These are phyloP conservation scores for Microcos paniculata DNA, from an alignment of 345 rosid species.

Conservation along the genomic window DNA sequence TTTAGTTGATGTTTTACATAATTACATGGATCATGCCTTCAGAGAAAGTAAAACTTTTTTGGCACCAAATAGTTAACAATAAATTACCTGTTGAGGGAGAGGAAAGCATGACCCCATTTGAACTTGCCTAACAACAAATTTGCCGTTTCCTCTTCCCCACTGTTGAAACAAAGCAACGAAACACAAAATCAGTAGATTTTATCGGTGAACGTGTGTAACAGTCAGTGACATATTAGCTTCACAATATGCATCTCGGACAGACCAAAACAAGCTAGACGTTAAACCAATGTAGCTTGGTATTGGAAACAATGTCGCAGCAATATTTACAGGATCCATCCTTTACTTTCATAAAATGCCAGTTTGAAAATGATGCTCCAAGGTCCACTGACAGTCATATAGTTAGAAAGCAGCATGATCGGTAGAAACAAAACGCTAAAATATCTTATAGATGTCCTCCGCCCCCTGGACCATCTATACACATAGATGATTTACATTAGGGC, in stretches of 20 bases:
- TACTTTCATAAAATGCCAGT: neutral
- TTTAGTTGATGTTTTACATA: neutral
- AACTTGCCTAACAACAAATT: slow-evolving; percentile 82
- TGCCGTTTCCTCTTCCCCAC: slow-evolving; percentile 90
- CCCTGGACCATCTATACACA: neutral
- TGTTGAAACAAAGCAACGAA: slow-evolving; percentile 28
- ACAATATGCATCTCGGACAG: neutral
- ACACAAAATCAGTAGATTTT: neutral
- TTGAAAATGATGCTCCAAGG: neutral
- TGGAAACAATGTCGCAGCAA: neutral
- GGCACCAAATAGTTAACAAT: neutral
- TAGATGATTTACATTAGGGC: neutral
- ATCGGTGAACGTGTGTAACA: neutral
- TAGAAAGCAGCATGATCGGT: neutral
- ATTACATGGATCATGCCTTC: neutral
- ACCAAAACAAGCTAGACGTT: neutral
- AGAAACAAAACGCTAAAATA: neutral
- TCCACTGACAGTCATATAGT: neutral
- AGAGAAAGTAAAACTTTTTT: neutral
- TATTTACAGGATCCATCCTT: neutral
- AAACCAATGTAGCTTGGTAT: neutral
- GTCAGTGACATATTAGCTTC: neutral
- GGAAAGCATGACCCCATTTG: slow-evolving; percentile 99
- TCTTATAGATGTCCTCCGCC: neutral
- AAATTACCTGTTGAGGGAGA: slow-evolving; percentile 80